Base-by-base conservation (phyloP, 2,329 filamentous ascomycete species). In the Gnomoniopsis sp. region DNA sequence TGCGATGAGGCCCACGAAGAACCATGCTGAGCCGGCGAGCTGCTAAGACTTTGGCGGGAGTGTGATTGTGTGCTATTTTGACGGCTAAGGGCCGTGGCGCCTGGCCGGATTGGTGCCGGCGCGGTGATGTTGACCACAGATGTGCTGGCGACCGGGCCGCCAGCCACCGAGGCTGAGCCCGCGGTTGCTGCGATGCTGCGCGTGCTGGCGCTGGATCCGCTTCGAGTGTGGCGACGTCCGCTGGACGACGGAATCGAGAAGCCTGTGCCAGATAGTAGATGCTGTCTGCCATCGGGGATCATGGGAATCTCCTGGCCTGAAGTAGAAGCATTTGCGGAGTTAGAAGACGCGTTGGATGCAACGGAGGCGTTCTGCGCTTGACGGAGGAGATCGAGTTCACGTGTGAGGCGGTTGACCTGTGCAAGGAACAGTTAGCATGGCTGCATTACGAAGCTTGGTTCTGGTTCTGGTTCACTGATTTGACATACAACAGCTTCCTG, bases 371-470 rank as follows among this genome's bases (percentile, higher is more conserved):
- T 88, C 59, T 88, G 84, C 23, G 84, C 82, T 33, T 83, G 81
- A 56, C 93, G 89, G n/a, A 98, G 85, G 54, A 91, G 80, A 17
- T 88, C 88, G 38, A 98, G 85, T 71, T 98, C 93, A 58, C 93
- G 89, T 0, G 91, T 96, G 34, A 98, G 81, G 36, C 93, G 91
- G 76, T 98, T 98, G 61, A 97, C 90, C 91, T 93, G 69, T 21
- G 14, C 48, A 17, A 17, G n/a, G 34, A 1, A 30, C 7, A 7
- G 51, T 65, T 55, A 64, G 59, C 49, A 11, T 6, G 7, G 21
- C 14, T 36, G 30, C 15, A 10, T 36, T 2, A 12, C 21, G 26
- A 22, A 49, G 19, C 2, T n/a, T 43, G 14, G 15, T 14, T 30
- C 8, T 19, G n/a, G 38, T 43, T 11, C 22, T 12, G 21, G 33